These are phyloP conservation scores for Penicillium digitatum DNA, from an alignment of 2,329 filamentous ascomycete species.

Conservation along the genomic window DNA sequence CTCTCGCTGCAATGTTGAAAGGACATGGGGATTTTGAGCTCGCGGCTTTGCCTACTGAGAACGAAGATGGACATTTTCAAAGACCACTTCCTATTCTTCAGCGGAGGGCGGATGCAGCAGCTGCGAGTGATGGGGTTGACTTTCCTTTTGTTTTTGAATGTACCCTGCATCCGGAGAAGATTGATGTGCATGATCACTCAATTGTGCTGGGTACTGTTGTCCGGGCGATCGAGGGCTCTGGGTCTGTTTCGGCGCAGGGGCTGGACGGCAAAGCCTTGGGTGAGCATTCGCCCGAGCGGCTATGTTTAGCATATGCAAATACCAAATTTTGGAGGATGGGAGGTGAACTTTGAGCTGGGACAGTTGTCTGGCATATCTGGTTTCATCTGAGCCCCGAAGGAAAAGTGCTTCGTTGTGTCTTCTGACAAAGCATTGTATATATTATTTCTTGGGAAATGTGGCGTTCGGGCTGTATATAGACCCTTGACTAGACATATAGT, in stretches of 20 bases:
- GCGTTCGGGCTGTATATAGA: slow-evolving; percentile 3
- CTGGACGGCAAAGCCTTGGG: background rate
- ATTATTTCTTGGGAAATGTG: background rate
- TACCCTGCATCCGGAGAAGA: slow-evolving; percentile 33
- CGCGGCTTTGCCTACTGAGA: slow-evolving; percentile 8
- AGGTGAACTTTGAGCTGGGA: slow-evolving; percentile 24
- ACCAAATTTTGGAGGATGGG: slow-evolving; percentile 45
- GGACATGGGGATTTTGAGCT: slow-evolving; percentile 32
- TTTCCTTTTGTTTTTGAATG: slow-evolving; percentile 44
- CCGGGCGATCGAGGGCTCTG: slow-evolving; percentile 22
- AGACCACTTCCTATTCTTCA: slow-evolving; percentile 30
- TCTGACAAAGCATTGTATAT: slow-evolving; percentile 2
- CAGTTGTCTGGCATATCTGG: background rate
- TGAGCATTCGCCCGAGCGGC: slow-evolving; percentile 12
- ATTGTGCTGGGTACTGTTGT: slow-evolving; percentile 40
- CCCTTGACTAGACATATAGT: background rate
- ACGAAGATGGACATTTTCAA: background rate
- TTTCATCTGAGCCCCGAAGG: background rate
- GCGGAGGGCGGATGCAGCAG: slow-evolving; percentile 9
- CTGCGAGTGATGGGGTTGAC: slow-evolving; percentile 11
- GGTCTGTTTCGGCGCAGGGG: background rate
- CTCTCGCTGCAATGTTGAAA: slow-evolving; percentile 27
- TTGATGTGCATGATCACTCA: slow-evolving; percentile 41
- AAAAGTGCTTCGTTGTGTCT: background rate
- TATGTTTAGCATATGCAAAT: slow-evolving; percentile 44